Evolutionary conservation across 192 early-diverging fungal species (phyloP).

Genomic region (Irineochytrium annulatum): DNA sequence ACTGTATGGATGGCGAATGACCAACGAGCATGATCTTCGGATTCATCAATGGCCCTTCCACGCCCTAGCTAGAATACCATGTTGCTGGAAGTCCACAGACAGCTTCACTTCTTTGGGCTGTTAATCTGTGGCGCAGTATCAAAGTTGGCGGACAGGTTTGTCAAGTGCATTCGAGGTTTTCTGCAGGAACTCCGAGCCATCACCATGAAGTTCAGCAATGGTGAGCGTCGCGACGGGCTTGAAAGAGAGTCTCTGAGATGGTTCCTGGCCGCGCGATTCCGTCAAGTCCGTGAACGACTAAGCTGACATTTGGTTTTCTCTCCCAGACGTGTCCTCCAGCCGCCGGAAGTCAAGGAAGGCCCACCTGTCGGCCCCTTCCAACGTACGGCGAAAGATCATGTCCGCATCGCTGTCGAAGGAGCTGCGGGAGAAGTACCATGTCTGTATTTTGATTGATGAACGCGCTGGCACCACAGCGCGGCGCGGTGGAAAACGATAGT

Average conservation of each 20-base stretch:
- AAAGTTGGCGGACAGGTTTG: too few species aligned
- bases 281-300: neutral
- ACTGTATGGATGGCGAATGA: too few species aligned
- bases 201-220: neutral
- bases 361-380: conserved; percentile 96
- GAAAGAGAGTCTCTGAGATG: neutral
- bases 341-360: conserved; percentile 94
- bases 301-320: neutral
- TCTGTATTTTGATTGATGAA: conserved; percentile 32
- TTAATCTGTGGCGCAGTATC: too few species aligned
- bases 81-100: too few species aligned
- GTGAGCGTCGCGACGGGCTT: too few species aligned
- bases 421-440: conserved; percentile 92
- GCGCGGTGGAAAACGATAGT: too few species aligned
- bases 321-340: conserved; percentile 29
- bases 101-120: too few species aligned
- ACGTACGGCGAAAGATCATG: conserved; percentile 95
- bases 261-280: neutral
- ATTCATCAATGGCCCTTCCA: too few species aligned
- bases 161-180: too few species aligned
- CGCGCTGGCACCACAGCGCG: conserved; percentile 17
- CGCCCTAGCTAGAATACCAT: too few species aligned
- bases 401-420: conserved; percentile 92
- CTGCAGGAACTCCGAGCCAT: too few species aligned
- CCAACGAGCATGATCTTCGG: too few species aligned